Evolutionary conservation across 768 basidiomycete genomes (phyloP), one percentile per base, ranked within the genome.

Genomic region (Mycena pura): DNA sequence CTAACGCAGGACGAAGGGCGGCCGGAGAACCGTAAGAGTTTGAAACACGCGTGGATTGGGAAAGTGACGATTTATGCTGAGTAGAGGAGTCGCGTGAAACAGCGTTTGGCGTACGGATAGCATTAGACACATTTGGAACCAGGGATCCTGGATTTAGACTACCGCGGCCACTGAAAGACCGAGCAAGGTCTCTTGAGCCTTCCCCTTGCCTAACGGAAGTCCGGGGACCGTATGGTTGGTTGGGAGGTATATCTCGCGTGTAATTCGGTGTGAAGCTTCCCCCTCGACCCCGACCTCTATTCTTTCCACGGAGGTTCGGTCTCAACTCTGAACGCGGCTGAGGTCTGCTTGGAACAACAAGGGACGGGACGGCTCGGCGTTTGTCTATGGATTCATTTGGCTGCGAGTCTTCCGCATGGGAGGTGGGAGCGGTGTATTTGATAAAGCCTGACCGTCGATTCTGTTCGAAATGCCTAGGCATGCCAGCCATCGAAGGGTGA

Each of bases 371-470:
- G 27, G 48, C 45, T 25, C 50, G 36, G 5, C 60, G 56, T 19
- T 62, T 63, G 57, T 59, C 51, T 21, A 68, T 64, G 21, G 48
- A 21, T 58, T 68, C 66, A 34, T 68, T 68, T 5, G 66, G 66
- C 38, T 68, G 66, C 7, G 60, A 64, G 22, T 68, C 66, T n/a
- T 68, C 65, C 3, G 65, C 66, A 25, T 62, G 57, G 3, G 32
- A 24, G 22, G 48, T 31, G 8, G 62, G 15, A 25, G 40, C 24
- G 22, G 5, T 21, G 34, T 21, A 19, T n/a, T 9, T 19, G 21
- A 31, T 15, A 22, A 7, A 28, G 54, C 10, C 27, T 27, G 29
- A n/a, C 9, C 45, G 25, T 44, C 52, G 39, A 44, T 31, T 46
- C 17, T 11, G 25, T 10, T 39, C 50, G 44, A 51, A 36, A 34